Conservation (phyloP, 768 basidiomycete genomes). For the Russula virescens region DNA sequence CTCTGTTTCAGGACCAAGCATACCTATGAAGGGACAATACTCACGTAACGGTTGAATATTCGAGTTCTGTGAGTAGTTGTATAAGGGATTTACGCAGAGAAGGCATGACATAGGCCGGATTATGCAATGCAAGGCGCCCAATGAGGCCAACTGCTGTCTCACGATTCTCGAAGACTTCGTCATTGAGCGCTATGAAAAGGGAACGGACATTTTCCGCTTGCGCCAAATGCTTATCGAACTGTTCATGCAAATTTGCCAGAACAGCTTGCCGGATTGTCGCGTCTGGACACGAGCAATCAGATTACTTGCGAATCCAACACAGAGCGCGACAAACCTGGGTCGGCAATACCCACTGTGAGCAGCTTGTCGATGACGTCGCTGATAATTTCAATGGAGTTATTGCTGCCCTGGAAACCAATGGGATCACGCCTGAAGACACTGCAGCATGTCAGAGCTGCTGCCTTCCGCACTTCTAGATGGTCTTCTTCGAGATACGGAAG, state of each 20-base stretch:
- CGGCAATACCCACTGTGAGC: slow-evolving; percentile 90
- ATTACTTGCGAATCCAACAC: neutral
- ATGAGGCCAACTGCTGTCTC: slow-evolving; percentile 87
- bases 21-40: slow-evolving; percentile 32
- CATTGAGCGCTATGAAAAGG: slow-evolving; percentile 94
- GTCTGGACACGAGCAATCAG: slow-evolving; percentile 3
- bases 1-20: slow-evolving; percentile 12
- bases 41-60: slow-evolving; percentile 86
- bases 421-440: slow-evolving; percentile 90
- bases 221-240: slow-evolving; percentile 94
- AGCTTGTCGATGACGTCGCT: slow-evolving; percentile 98
- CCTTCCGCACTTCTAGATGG: slow-evolving; percentile 76
- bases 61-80: slow-evolving; percentile 91
- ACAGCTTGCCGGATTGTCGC: slow-evolving; percentile 79
- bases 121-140: slow-evolving; percentile 88
- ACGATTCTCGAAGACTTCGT: slow-evolving; percentile 92
- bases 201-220: slow-evolving; percentile 98
- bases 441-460: slow-evolving; percentile 90
- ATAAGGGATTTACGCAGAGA: slow-evolving; percentile 92
- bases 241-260: slow-evolving; percentile 78
- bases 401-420: slow-evolving; percentile 93
- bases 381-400: slow-evolving; percentile 93
- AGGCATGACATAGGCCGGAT: slow-evolving; percentile 99
- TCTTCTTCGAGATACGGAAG: slow-evolving; percentile 94
- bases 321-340: slow-evolving; percentile 62